Base-by-base conservation (phyloP, 257 asterid species). In the Leptodermis oblonga region DNA sequence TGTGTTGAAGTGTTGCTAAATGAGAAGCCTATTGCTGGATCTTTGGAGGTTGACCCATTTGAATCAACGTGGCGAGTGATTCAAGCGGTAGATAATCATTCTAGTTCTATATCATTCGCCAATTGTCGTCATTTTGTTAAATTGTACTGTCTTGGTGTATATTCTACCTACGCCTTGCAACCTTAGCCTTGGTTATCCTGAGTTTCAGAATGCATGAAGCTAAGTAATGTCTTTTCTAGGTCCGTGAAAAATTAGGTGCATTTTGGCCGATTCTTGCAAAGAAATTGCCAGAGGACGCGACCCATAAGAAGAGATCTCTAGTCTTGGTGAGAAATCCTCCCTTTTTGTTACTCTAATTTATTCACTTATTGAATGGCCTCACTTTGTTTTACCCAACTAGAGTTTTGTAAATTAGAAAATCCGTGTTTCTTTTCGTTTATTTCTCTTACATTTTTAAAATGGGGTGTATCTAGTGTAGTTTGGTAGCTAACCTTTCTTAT, bases 51-150 rank as follows among this genome's bases (percentile, higher is more conserved):
- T 43, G 81, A 82, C 81, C 97, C 99, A 66, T 89, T 94, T 74
- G 89, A 85, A 71, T 83, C 99, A 68, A 84, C 99, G 10, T 94
- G 96, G 97, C 84, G 82, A 13, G 97, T 94, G 73, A 89, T 94
- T 82, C 79, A 73, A 66, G 73, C 77, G 84, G 99, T 89, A 84
- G n/a, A 73, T 78, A 62, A 68, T 63, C 30, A 46, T 59, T 33
- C 26, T 72, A 62, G 45, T 36, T 58, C 37, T 54, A 18, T 26
- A 43, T 15, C 5, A 36, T 62, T 8, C 14, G 1, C 45, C 73
- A 20, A n/a, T 42, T 0, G 28, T 59, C 33, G 73, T n/a, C 55
- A 3, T 25, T 60, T 17, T 20, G 7, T 51, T 66, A 61, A 15
- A 48, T 25, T 22, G 20, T 5, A 7, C 69, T 58, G 15, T 37